Conservation (phyloP, 23 red algal species). For the Rhodosorus marinus region DNA sequence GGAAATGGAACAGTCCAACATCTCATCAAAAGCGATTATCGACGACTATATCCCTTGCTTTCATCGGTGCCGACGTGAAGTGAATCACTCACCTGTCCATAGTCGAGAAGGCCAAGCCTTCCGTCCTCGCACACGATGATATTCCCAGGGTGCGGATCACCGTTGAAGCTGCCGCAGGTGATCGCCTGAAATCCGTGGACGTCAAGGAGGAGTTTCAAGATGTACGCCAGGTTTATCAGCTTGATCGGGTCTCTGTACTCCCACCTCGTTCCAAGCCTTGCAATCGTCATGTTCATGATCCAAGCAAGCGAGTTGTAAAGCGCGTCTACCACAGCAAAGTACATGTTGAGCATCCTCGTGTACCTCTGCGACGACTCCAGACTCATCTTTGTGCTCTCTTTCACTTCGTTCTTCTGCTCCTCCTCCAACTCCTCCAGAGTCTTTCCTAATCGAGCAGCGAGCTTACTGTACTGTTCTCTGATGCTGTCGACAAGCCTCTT, state of each 20-base stretch:
- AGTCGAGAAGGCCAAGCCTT: slow-evolving; percentile 37
- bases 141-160: slow-evolving; percentile 63
- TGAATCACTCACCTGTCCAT: no score
- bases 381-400: slow-evolving; percentile 7
- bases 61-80: no score
- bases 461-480: slow-evolving; percentile 4
- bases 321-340: no score
- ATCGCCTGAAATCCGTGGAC: slow-evolving; percentile 64
- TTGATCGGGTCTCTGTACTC: slow-evolving; percentile 12
- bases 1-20: no score
- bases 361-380: slow-evolving; percentile 5
- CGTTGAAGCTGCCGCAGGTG: slow-evolving; percentile 65
- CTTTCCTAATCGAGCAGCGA: slow-evolving; percentile 18
- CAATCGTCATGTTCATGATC: slow-evolving; percentile 15
- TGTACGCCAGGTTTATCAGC: slow-evolving; percentile 20
- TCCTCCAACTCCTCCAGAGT: slow-evolving; percentile 24
- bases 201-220: slow-evolving; percentile 27
- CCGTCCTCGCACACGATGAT: slow-evolving; percentile 33
- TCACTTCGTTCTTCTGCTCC: slow-evolving; percentile 22
- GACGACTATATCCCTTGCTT: no score
- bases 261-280: slow-evolving; percentile 2
- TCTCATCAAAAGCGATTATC: no score
- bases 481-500: slow-evolving; percentile 44
- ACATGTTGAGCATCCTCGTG: slow-evolving; percentile 3
- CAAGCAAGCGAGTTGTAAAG: slow-evolving; percentile 17